Evolutionary conservation across 495 filamentous ascomycete species (phyloP).

Genomic region (Neurospora sp.): DNA sequence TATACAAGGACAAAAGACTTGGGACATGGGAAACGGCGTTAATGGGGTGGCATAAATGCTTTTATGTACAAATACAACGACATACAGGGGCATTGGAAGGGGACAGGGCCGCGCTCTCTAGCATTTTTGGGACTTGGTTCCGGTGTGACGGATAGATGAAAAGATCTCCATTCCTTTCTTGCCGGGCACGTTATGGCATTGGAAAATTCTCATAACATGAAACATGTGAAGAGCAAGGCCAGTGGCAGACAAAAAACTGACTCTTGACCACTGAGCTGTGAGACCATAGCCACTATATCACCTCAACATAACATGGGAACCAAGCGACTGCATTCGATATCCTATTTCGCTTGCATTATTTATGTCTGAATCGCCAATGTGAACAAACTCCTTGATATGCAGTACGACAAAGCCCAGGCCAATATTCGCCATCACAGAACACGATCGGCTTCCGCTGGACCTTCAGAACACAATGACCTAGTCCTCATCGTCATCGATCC

Average conservation of each 20-base stretch:
- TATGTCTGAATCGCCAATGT: neutral
- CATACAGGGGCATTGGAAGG: neutral
- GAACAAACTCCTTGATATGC: neutral
- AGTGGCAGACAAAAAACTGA: no score
- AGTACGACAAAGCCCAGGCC: neutral
- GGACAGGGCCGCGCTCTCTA: neutral
- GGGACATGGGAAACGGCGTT: neutral
- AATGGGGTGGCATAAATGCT: neutral
- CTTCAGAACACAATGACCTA: neutral
- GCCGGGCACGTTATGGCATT: neutral
- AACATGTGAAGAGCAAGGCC: neutral
- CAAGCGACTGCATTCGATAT: neutral
- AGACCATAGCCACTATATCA: neutral
- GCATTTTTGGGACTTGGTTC: neutral
- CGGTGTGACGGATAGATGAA: neutral
- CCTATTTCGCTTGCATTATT: neutral
- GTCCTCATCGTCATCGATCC: conserved; percentile 65
- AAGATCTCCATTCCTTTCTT: neutral
- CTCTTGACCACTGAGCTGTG: no score
- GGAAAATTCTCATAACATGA: neutral
- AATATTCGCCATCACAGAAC: neutral
- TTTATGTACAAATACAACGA: neutral
- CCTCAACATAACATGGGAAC: neutral
- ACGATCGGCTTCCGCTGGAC: neutral
- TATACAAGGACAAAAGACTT: neutral